These are phyloP conservation scores for Capsicum baccatum DNA, from an alignment of 257 asterid species.

Conservation along the genomic window DNA sequence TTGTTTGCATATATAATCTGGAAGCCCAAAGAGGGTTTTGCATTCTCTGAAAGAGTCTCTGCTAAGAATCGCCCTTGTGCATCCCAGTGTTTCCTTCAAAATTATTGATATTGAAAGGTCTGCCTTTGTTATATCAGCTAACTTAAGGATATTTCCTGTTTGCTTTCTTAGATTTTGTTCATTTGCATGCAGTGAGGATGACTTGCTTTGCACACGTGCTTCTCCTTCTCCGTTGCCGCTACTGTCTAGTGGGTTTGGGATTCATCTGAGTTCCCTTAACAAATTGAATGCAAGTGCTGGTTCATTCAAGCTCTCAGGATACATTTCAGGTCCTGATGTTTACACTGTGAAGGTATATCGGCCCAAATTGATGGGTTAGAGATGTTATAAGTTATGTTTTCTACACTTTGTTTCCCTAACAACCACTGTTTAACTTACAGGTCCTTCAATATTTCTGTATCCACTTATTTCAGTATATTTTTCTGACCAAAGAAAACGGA, in stretches of 20 bases:
- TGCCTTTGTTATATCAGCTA: conserved; percentile 38
- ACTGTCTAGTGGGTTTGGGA: conserved; percentile 67
- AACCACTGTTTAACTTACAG: conserved; percentile 57
- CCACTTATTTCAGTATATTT: conserved; percentile 43
- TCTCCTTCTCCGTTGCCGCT: conserved; percentile 70
- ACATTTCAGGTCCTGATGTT: conserved; percentile 72
- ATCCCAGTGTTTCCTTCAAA: conserved; percentile 63
- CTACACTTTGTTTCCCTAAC: conserved; percentile 36
- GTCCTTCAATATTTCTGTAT: conserved; percentile 88
- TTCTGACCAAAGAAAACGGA: neutral
- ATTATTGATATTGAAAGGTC: conserved; percentile 80
- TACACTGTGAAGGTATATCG: conserved; percentile 66
- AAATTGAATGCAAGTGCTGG: conserved; percentile 57
- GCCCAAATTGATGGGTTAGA: neutral
- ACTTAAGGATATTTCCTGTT: conserved; percentile 29
- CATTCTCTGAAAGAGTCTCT: conserved; percentile 68
- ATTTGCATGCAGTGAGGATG: conserved; percentile 63
- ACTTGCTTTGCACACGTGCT: conserved; percentile 64
- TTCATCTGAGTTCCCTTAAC: conserved; percentile 52
- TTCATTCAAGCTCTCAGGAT: conserved; percentile 71
- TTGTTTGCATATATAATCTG: conserved; percentile 40
- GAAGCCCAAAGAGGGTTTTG: conserved; percentile 76
- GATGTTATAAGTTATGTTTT: neutral
- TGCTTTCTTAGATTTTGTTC: conserved; percentile 33
- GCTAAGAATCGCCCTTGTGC: conserved; percentile 81